phyloP scores from a whole-genome alignment of 768 basidiomycete genomes.

The Strobilomyces echinocephalus region DNA sequence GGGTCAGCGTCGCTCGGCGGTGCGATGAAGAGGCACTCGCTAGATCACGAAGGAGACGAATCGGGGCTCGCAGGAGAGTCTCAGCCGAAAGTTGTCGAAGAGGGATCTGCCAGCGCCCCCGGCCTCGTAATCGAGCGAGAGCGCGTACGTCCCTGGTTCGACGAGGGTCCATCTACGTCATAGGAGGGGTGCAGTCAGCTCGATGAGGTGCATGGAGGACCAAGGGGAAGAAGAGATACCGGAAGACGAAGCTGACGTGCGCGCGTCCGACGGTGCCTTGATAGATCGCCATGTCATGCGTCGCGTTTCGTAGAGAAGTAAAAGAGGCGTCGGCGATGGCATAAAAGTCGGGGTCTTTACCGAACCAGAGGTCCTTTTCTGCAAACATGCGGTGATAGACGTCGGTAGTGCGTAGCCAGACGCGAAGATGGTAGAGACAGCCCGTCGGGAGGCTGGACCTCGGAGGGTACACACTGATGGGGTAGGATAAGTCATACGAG shows the following conservation, averaged over 20 bases:
- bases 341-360: slow-evolving; percentile 60
- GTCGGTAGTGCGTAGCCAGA: slow-evolving; percentile 57
- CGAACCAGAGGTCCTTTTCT: slow-evolving; percentile 63
- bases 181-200: not conserved
- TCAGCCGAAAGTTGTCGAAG: slow-evolving; percentile 49
- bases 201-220: not conserved
- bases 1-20: not conserved
- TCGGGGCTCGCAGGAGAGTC: slow-evolving; percentile 51
- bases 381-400: slow-evolving; percentile 61
- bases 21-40: slow-evolving; percentile 31
- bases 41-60: slow-evolving; percentile 56
- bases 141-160: slow-evolving; percentile 43
- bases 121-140: slow-evolving; percentile 63
- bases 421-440: slow-evolving; percentile 52
- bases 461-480: slow-evolving; percentile 53
- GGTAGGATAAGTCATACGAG: not conserved
- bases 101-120: slow-evolving; percentile 53
- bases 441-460: slow-evolving; percentile 50
- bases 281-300: slow-evolving; percentile 47
- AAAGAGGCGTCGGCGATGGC: slow-evolving; percentile 54
- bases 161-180: slow-evolving; percentile 46
- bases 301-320: slow-evolving; percentile 42
- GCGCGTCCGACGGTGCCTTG: slow-evolving; percentile 53
- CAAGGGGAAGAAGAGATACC: slow-evolving; percentile 36
- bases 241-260: slow-evolving; percentile 50